Percentiles rank a stretch among this genome's conserved stretches.
These are phyloP conservation scores for Tribonema minus DNA, from an alignment of 108 stramenopile species.

Conservation along the genomic window DNA sequence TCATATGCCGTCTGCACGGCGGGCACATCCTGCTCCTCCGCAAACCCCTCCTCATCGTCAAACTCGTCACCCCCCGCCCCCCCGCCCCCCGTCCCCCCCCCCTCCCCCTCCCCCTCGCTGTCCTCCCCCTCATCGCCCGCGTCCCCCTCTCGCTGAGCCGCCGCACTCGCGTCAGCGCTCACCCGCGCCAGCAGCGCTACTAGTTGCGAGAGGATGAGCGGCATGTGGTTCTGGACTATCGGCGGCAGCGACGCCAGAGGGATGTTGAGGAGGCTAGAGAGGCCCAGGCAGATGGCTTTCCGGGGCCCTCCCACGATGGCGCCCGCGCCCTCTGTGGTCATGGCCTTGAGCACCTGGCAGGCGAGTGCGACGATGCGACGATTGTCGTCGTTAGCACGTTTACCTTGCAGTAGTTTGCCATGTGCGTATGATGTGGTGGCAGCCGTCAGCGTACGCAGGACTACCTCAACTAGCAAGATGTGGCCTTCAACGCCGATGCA, in stretches of 20 bases:
- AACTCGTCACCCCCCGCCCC: constrained; percentile 25
- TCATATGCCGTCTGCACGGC: constrained; percentile 16
- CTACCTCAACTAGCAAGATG: too few relatives aligned
- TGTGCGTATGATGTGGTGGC: background rate
- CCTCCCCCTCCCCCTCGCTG: constrained; percentile 20
- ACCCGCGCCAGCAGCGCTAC: background rate
- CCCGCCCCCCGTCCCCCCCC: constrained; percentile 23
- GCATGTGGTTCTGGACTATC: background rate
- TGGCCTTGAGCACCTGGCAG: constrained; percentile 1
- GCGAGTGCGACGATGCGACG: background rate
- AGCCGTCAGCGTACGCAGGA: background rate
- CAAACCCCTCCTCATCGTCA: constrained; percentile 33
- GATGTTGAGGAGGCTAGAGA: constrained; percentile 9
- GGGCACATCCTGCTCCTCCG: constrained; percentile 20
- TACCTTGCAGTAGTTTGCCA: background rate
- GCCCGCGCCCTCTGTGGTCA: constrained; percentile 5
- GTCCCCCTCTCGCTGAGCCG: background rate
- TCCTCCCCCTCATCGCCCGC: constrained; percentile 5
- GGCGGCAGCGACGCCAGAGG: constrained; percentile 11
- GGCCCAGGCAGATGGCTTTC: constrained; percentile 19
- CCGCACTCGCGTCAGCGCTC: background rate
- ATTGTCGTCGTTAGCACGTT: background rate
- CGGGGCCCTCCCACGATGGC: background rate
- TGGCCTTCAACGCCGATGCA: too few relatives aligned
- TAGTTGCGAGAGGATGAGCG: background rate